phyloP scores from a whole-genome alignment of 208 protist species.

The Leishmania tropica region DNA sequence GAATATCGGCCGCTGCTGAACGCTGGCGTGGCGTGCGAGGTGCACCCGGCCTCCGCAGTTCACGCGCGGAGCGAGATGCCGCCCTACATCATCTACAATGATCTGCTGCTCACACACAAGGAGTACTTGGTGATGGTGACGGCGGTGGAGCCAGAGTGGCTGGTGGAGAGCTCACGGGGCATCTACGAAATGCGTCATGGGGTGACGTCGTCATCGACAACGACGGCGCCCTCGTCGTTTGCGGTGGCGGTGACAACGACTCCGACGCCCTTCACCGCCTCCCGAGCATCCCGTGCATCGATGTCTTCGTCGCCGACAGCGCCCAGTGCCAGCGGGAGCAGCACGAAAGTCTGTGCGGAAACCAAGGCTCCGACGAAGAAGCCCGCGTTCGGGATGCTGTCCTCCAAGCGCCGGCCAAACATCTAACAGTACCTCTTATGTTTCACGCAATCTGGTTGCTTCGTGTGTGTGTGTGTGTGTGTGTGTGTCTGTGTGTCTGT shows the following conservation, averaged over 20 bases:
- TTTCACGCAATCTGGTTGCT: neutral
- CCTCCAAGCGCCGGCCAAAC: slow-evolving; percentile 33
- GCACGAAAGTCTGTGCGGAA: neutral
- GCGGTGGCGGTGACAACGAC: neutral
- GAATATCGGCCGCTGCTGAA: slow-evolving; percentile 98
- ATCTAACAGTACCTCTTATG: slow-evolving; percentile 12
- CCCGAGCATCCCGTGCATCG: neutral
- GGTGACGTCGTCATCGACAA: neutral
- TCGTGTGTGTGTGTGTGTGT: too few species aligned
- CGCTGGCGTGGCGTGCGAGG: slow-evolving; percentile 92
- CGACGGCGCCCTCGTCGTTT: neutral
- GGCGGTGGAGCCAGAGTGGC: slow-evolving; percentile 97
- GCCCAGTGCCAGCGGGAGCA: neutral
- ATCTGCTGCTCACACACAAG: slow-evolving; percentile 95
- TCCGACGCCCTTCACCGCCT: neutral
- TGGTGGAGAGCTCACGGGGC: slow-evolving; percentile 85
- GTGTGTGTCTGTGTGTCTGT: neutral
- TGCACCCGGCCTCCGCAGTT: slow-evolving; percentile 98
- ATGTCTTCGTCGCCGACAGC: neutral
- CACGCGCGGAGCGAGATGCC: slow-evolving; percentile 96
- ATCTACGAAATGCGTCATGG: slow-evolving; percentile 58
- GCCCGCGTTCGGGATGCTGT: slow-evolving; percentile 12
- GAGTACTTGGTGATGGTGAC: slow-evolving; percentile 98
- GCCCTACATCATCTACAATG: slow-evolving; percentile 99
- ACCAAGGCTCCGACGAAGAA: neutral